Evolutionary conservation across 441 rosid genomes (phyloP).

Genomic region (Aquilaria agallochum): DNA sequence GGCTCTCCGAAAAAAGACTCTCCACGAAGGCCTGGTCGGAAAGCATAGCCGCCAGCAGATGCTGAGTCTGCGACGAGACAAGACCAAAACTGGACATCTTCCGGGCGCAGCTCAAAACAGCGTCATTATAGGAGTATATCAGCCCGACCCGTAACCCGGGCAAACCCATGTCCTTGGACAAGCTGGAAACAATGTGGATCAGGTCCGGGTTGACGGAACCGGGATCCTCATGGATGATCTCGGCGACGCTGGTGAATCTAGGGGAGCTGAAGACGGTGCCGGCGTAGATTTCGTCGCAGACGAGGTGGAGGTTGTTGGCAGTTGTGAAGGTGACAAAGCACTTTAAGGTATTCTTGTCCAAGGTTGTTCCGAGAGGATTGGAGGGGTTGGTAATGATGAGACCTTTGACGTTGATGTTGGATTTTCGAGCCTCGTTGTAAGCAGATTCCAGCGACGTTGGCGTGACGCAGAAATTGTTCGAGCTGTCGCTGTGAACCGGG

Average conservation of each 20-base stretch:
- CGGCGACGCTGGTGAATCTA: constrained; percentile 41
- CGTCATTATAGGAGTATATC: constrained; percentile 47
- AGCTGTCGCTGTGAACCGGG: constrained; percentile 44
- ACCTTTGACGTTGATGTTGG: constrained; percentile 47
- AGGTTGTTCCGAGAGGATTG: constrained; percentile 51
- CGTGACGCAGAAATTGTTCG: constrained; percentile 42
- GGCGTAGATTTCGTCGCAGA: constrained; percentile 58
- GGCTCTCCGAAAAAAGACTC: constrained; percentile 31
- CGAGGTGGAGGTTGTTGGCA: constrained; percentile 47
- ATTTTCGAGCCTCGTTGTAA: constrained; percentile 32
- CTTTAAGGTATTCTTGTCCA: constrained; percentile 30
- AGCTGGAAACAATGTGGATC: constrained; percentile 51
- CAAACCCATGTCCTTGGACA: constrained; percentile 61
- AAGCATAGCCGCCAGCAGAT: constrained; percentile 43
- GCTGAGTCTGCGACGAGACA: constrained; percentile 54
- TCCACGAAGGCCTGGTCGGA: constrained; percentile 40
- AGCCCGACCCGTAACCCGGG: constrained; percentile 61
- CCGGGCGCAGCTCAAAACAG: constrained; percentile 37
- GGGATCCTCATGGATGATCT: constrained; percentile 36
- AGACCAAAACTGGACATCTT: constrained; percentile 64
- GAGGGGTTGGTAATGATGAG: constrained; percentile 54
- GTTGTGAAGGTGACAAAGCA: constrained; percentile 33
- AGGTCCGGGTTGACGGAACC: constrained; percentile 33
- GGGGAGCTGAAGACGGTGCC: constrained; percentile 47
- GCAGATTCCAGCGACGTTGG: constrained; percentile 40